Conservation (phyloP, 306 rosid genomes). For the Corylus americana region DNA sequence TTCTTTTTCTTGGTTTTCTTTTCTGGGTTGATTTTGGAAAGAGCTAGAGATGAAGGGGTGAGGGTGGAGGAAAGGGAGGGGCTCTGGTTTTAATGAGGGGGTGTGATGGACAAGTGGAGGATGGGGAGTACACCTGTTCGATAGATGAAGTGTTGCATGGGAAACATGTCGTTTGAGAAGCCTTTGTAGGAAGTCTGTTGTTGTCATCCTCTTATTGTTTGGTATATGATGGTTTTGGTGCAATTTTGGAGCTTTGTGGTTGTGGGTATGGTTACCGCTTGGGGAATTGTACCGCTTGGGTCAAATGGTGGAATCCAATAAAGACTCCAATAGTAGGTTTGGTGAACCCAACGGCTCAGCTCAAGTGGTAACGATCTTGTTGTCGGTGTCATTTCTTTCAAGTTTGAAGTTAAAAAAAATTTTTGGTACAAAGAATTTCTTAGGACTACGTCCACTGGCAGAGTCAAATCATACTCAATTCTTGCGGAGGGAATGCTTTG, state of each 20-base stretch:
- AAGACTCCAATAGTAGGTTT: no score
- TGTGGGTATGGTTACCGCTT: neutral
- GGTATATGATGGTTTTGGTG: neutral
- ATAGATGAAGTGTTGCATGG: constrained; percentile 36
- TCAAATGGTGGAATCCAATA: neutral
- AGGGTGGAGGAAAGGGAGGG: neutral
- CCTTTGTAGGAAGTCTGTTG: neutral
- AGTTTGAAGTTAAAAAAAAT: no score
- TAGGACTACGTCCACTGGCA: no score
- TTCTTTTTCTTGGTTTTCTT: neutral
- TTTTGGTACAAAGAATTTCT: no score
- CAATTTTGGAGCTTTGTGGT: neutral
- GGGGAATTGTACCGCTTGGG: neutral
- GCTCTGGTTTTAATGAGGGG: constrained; percentile 14
- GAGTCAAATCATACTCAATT: no score
- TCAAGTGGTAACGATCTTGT: no score
- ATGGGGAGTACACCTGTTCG: constrained; percentile 38
- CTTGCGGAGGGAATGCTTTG: no score
- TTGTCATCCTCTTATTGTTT: constrained; percentile 17
- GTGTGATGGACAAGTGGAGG: constrained; percentile 42
- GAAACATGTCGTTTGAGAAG: constrained; percentile 33
- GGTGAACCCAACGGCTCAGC: no score
- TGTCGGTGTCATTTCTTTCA: no score
- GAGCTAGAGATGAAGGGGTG: neutral
- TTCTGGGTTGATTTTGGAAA: neutral